These are phyloP conservation scores for Capsicum baccatum DNA, from an alignment of 257 asterid genomes.

Conservation along the genomic window DNA sequence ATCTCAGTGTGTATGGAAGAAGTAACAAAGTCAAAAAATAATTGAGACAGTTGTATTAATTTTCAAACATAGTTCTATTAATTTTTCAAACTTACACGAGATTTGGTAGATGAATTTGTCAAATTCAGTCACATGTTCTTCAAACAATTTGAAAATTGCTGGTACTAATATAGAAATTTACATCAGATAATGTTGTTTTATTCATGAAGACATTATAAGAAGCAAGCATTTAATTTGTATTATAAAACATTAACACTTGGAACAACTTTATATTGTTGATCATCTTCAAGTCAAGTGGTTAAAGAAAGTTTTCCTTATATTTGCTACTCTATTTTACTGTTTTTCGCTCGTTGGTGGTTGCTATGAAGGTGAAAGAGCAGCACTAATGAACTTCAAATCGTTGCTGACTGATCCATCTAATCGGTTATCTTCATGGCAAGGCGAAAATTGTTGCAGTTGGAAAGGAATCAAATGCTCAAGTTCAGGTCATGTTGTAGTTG, in stretches of 20 bases:
- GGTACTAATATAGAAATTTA: not conserved
- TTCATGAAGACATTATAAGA: not conserved
- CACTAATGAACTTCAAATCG: constrained; percentile 27
- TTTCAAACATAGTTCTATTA: not conserved
- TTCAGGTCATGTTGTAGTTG: constrained; percentile 23
- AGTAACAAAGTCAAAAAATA: not conserved
- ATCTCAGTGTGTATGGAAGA: not conserved
- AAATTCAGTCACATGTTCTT: not conserved
- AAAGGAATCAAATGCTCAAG: constrained; percentile 28
- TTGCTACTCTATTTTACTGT: not conserved
- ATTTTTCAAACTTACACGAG: not conserved
- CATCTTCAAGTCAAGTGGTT: not conserved
- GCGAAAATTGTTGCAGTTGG: constrained; percentile 24
- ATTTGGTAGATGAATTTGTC: not conserved
- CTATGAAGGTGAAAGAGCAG: constrained; percentile 28
- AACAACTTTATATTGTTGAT: not conserved
- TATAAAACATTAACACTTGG: not conserved
- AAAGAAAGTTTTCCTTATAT: not conserved
- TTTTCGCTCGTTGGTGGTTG: not conserved
- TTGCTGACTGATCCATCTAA: constrained; percentile 26
- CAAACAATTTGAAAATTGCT: not conserved
- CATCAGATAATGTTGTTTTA: not conserved
- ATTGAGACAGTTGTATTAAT: not conserved
- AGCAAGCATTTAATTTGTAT: not conserved
- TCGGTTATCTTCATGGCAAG: constrained; percentile 27